Evolutionary conservation across 306 rosid genomes (phyloP).

Genomic region (Dalbergia cochinchinensis): DNA sequence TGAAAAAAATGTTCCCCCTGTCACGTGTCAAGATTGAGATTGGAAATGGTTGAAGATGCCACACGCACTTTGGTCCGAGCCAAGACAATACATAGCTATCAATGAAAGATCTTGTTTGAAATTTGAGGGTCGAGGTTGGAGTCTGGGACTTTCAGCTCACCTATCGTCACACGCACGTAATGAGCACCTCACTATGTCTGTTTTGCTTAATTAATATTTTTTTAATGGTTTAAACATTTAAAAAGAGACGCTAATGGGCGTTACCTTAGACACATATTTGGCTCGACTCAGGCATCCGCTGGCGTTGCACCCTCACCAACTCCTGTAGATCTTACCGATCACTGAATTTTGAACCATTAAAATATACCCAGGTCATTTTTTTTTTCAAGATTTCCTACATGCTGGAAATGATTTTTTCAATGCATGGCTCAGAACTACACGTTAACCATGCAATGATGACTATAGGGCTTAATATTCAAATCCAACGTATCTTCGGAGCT

Average conservation of each 20-base stretch:
- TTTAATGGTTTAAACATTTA: not conserved
- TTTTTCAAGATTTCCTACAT: not conserved
- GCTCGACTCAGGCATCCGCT: not conserved
- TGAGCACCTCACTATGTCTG: not conserved
- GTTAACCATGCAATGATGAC: not conserved
- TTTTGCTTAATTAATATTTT: not conserved
- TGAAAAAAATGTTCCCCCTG: too few relatives aligned
- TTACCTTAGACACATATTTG: constrained; percentile 9
- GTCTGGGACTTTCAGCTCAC: constrained; percentile 4
- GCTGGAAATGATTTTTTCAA: constrained; percentile 12
- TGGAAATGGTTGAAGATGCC: not conserved
- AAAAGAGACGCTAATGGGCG: constrained; percentile 26
- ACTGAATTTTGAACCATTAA: constrained; percentile 25
- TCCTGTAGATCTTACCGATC: not conserved
- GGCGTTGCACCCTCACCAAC: constrained; percentile 1
- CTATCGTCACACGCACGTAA: constrained; percentile 25
- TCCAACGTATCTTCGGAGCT: constrained; percentile 23
- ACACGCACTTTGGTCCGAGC: not conserved
- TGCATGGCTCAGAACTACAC: not conserved
- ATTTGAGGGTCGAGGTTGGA: constrained; percentile 14
- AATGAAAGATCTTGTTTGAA: constrained; percentile 27
- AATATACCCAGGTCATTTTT: not conserved
- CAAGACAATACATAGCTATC: not conserved
- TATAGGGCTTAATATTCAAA: constrained; percentile 12
- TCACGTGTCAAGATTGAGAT: too few relatives aligned